Evolutionary conservation across 139 green algal species (phyloP).

Genomic region (Coccomyxa sp.): DNA sequence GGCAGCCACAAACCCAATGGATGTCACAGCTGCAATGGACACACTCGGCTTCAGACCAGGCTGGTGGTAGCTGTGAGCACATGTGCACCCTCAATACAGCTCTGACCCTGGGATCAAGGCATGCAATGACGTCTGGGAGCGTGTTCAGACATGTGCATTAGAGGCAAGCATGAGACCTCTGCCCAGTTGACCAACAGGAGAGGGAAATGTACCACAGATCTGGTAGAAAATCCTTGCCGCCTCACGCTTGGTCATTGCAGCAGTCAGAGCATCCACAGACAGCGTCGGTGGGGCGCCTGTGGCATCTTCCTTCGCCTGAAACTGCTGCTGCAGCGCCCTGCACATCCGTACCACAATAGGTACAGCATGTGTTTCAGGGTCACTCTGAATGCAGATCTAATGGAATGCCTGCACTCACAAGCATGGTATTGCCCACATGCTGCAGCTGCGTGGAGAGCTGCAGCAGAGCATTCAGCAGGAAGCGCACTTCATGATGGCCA

Average conservation of each 20-base stretch:
- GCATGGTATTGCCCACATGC: neutral
- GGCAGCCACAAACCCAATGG: neutral
- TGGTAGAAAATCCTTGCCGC: constrained; percentile 21
- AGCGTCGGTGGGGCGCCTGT: neutral
- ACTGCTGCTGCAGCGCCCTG: constrained; percentile 19
- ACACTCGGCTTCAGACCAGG: neutral
- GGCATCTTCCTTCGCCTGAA: neutral
- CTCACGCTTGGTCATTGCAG: constrained; percentile 13
- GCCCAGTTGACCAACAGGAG: neutral
- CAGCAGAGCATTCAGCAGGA: neutral
- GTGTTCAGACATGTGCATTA: neutral
- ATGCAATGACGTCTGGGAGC: neutral
- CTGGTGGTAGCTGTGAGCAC: no score
- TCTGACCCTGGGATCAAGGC: neutral
- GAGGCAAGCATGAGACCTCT: neutral
- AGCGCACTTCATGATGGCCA: neutral
- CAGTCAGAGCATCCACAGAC: constrained; percentile 9
- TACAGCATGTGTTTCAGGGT: no score
- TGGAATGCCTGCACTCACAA: neutral
- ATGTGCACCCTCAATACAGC: neutral
- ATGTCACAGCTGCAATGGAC: neutral
- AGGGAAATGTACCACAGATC: neutral
- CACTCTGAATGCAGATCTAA: neutral
- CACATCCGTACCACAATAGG: no score
- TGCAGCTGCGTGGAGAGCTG: neutral